Evolutionary conservation across 495 filamentous ascomycete species (phyloP), one percentile per base, ranked within the genome.

Genomic region (Friedmanniomyces simplex): DNA sequence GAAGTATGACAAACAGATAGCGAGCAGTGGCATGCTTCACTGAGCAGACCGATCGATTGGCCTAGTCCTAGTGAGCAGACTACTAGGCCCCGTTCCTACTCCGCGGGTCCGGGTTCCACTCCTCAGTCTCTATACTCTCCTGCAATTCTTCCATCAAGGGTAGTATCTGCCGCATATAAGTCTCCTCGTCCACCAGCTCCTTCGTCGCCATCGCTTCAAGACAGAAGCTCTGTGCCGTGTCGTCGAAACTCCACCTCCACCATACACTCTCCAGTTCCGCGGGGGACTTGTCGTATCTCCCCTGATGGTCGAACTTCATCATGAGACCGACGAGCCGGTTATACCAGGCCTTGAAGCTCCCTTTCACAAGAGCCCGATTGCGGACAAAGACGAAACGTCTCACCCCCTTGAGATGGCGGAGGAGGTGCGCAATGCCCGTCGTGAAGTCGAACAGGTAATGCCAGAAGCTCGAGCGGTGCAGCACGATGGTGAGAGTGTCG

Each of bases 11-110:
- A 54, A 68, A 55, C 56, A 65, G 55, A 68, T 69, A 64, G 59
- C 57, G 51, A 62, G 52, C 22, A 66, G 60, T 32, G 73, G 73
- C n/a, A 59, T 76, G 36, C 61, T 74, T 8, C 71, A 76, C 62
- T 72, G 51, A 58, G 36, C n/a, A n/a, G n/a, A n/a, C n/a, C n/a
- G n/a, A n/a, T n/a, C n/a, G n/a, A n/a, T n/a, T n/a, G n/a, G n/a
- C n/a, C n/a, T n/a, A n/a, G n/a, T n/a, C n/a, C n/a, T n/a, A n/a
- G n/a, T n/a, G n/a, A n/a, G 12, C 46, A 42, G 46, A 49, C 24
- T 13, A 41, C 55, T 54, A 57, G 18, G 30, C 25, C 12, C 61
- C 57, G 34, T 66, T 64, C 16, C 66, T 34, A n/a, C 43, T 51
- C 28, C 67, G 48, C 26, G 66, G 62, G 57, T 68, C 66, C 32